Evolutionary conservation across 345 rosid genomes (phyloP).

Genomic region (Erodium maritimum): DNA sequence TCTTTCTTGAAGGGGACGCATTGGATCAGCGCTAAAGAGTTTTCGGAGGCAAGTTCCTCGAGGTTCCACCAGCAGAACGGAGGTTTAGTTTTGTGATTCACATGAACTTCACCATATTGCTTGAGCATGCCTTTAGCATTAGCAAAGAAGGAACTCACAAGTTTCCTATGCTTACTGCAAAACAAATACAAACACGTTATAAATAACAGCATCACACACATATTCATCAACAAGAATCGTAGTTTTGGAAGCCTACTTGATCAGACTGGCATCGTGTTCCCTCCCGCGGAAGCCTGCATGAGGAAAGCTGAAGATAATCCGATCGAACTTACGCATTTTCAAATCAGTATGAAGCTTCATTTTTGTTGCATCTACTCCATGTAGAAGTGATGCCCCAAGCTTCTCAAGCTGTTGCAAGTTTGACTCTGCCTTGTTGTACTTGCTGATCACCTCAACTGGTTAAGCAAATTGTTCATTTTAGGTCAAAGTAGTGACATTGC

Average conservation of each 20-base stretch:
- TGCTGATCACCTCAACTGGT: conserved; percentile 8
- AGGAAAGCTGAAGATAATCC: conserved; percentile 49
- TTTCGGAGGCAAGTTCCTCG: conserved; percentile 29
- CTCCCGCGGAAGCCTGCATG: conserved; percentile 49
- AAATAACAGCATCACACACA: background rate
- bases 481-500: background rate
- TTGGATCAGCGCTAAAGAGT: conserved; percentile 16
- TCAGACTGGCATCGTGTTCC: conserved; percentile 19
- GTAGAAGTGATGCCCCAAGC: conserved; percentile 31
- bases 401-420: conserved; percentile 23
- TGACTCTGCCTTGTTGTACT: conserved; percentile 31
- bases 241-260: conserved; percentile 16
- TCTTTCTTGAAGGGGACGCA: conserved; percentile 21
- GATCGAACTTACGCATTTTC: conserved; percentile 28
- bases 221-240: background rate
- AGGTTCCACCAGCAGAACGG: conserved; percentile 49
- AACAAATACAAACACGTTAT: background rate
- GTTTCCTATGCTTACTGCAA: conserved; percentile 34
- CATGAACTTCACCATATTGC: conserved; percentile 38
- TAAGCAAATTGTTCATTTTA: background rate
- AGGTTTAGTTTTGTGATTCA: conserved; percentile 36
- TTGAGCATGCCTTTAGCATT: conserved; percentile 34
- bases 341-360: conserved; percentile 26
- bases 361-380: conserved; percentile 45
- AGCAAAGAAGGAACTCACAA: conserved; percentile 31